These are phyloP conservation scores for grape (Vitis vinifera) DNA, from an alignment of 164 flowering plant species.

Conservation along the genomic window ASM3070453v1 NC_081815.1:1185001-1185500, in stretches of 20 bases:
- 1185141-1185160: background rate
- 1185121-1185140: background rate
- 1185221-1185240: constrained; percentile 21
- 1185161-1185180: constrained; percentile 59
- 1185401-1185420: constrained; percentile 93
- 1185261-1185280: background rate
- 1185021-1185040: too few species aligned
- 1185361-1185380: constrained; percentile 99
- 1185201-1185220: constrained; percentile 99
- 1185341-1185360: constrained; percentile 61
- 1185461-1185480: background rate
- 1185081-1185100: background rate
- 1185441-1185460: constrained; percentile 1
- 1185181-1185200: constrained; percentile 95
- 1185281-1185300: background rate
- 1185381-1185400: constrained; percentile 89
- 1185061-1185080: too few species aligned
- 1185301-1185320: background rate
- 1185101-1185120: background rate
- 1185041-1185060: too few species aligned
- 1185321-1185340: constrained; percentile 31
- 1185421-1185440: constrained; percentile 99
- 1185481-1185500: background rate
- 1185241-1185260: background rate
- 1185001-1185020: too few species aligned